Conservation (phyloP, 1,284 basidiomycete genomes). For the Ustilago hordei region DNA sequence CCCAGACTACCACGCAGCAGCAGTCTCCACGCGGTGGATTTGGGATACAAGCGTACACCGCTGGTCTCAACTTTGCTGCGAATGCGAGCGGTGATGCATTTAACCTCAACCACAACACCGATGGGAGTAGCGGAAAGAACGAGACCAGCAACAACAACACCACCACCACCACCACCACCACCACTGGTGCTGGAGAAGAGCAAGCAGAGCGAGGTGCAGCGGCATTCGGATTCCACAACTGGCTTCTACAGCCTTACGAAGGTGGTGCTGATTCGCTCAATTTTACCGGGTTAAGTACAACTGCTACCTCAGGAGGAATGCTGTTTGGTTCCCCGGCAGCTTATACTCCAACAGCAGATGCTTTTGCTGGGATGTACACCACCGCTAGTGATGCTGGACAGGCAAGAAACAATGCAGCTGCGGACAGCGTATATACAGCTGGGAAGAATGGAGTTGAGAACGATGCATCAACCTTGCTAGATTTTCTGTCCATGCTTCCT, state of each 20-base stretch:
- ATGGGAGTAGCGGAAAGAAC: background rate
- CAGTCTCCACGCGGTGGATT: background rate
- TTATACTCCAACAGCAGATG: conserved; percentile 9
- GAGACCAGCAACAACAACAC: background rate
- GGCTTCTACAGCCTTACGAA: conserved; percentile 49
- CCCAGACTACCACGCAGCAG: conserved; percentile 16
- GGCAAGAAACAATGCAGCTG: background rate
- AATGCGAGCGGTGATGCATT: conserved; percentile 1
- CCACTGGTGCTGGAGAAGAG: background rate
- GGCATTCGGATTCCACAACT: conserved; percentile 51
- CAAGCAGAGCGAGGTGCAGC: conserved; percentile 8
- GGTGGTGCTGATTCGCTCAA: conserved; percentile 28
- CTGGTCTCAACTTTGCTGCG: background rate
- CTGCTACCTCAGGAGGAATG: background rate
- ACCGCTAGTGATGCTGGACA: background rate
- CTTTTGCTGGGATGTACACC: conserved; percentile 14
- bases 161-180: too few relatives aligned
- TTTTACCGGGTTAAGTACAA: background rate
- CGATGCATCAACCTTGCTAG: conserved; percentile 27
- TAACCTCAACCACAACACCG: background rate
- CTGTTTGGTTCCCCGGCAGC: conserved; percentile 17
- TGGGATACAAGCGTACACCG: background rate
- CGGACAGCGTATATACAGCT: too few relatives aligned
- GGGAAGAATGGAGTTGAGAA: background rate
- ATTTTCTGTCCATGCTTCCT: conserved; percentile 38